Evolutionary conservation across 441 rosid species (phyloP), one percentile per base, ranked within the genome.

Genomic region (Euphorbia celastroides): DNA sequence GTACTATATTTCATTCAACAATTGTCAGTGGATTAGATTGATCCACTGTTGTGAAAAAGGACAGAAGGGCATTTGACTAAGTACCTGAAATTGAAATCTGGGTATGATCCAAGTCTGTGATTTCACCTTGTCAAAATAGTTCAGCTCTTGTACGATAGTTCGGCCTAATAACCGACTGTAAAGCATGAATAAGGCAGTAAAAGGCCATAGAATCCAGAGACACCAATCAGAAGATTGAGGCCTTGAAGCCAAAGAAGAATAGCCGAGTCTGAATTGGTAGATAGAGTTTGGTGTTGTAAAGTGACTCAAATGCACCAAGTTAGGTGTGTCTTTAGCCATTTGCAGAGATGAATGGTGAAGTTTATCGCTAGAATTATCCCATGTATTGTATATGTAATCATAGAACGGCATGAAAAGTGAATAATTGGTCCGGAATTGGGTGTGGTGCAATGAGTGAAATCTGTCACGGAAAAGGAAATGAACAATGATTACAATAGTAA

Each of bases 101-200:
- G 96, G 93, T 27, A 87, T 67, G 52, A 82, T 80, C 89, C 91
- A 84, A 57, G 88, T 75, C 61, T 89, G 93, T 38, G 83, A 62
- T 28, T 54, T 79, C 55, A 84, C 72, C 13, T 83, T 74, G 57
- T 77, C 27, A 28, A 82, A 63, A 31, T 51, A 57, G 64, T 77
- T 83, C 70, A 85, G 74, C 72, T 85, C 88, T 0, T 73, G 44
- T 9, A 77, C 50, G 42, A 84, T 71, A 0, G 71, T 42, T 48
- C 77, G 79, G 0, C 60, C 75, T 3, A 72, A 67, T 72, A 78
- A 77, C 67, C 81, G 83, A 3, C 85, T 81, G 19, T 77, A 77
- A 3, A 86, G 85, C 67, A 81, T 85, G 10, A 79, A 70, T 64
- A 82, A 88, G 23, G 83, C 82, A 77, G 84, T 70, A 11, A 61